Conservation (phyloP, 2,329 filamentous ascomycete species). For the Phialophora tarda region DNA sequence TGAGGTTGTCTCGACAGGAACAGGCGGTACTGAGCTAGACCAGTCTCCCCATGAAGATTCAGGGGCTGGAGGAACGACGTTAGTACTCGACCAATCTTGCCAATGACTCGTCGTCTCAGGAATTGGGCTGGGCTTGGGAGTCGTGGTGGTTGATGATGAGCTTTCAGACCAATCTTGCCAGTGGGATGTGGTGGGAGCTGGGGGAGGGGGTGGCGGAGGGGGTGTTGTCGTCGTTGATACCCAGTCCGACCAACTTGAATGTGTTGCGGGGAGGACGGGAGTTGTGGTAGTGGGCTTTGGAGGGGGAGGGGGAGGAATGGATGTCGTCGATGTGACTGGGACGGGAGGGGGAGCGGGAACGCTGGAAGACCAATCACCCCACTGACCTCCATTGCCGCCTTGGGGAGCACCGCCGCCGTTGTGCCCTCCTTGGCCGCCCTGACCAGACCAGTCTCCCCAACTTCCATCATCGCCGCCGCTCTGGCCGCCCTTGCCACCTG, state of each 20-base stretch:
- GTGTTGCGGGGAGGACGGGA: not conserved
- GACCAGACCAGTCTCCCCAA: constrained; percentile 31
- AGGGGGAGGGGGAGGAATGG: constrained; percentile 15
- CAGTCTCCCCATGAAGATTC: constrained; percentile 26
- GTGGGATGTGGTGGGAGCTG: constrained; percentile 7
- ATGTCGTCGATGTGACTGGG: constrained; percentile 20
- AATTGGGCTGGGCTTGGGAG: constrained; percentile 12
- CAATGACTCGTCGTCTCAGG: constrained; percentile 9
- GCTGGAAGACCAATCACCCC: constrained; percentile 22
- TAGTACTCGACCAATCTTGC: constrained; percentile 25
- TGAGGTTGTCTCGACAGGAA: not conserved
- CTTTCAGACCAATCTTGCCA: constrained; percentile 6
- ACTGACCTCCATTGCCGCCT: constrained; percentile 25
- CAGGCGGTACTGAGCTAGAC: constrained; percentile 14
- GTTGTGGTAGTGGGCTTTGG: constrained; percentile 13
- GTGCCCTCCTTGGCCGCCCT: constrained; percentile 19
- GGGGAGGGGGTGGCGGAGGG: constrained; percentile 9
- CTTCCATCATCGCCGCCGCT: constrained; percentile 20
- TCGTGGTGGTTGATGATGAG: not conserved
- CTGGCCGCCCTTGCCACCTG: constrained; percentile 32
- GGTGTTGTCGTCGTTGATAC: constrained; percentile 14
- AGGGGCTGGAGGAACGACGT: constrained; percentile 23
- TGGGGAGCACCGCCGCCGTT: constrained; percentile 13
- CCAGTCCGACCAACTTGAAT: constrained; percentile 19
- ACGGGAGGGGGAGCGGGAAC: constrained; percentile 5